A percentile compares a stretch with the other conserved stretches of the same genome.
These are phyloP conservation scores for Smithsoniella earleae DNA, from an alignment of 163 green algal species.

Conservation along the genomic window DNA sequence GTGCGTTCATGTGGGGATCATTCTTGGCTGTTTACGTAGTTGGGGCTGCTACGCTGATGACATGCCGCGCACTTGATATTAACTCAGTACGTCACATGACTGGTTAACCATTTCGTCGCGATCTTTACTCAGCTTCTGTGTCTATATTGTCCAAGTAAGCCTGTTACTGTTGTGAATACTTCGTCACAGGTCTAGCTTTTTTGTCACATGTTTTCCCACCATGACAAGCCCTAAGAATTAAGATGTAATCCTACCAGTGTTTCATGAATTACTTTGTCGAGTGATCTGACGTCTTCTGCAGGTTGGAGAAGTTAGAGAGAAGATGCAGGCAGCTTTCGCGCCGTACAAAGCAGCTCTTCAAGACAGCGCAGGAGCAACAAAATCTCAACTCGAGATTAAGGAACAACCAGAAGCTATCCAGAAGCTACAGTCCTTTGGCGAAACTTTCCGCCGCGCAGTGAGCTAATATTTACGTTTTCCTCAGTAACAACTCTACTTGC, in stretches of 20 bases:
- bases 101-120: neutral
- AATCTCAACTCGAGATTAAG: neutral
- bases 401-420: neutral
- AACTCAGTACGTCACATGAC: neutral
- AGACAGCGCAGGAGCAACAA: neutral
- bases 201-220: no score
- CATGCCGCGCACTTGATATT: neutral
- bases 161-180: no score
- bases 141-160: neutral
- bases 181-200: no score
- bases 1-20: slow-evolving; percentile 25
- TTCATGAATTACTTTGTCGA: neutral
- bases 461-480: no score
- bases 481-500: no score
- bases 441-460: neutral
- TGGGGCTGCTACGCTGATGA: neutral
- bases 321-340: slow-evolving; percentile 20
- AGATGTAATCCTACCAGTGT: neutral
- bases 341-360: neutral
- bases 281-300: neutral
- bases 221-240: no score
- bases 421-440: neutral
- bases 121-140: neutral
- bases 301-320: slow-evolving; percentile 17
- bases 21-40: neutral